Evolutionary conservation across 768 basidiomycete genomes (phyloP), one percentile per base, ranked within the genome.

Genomic region (Amanita rimosa): DNA sequence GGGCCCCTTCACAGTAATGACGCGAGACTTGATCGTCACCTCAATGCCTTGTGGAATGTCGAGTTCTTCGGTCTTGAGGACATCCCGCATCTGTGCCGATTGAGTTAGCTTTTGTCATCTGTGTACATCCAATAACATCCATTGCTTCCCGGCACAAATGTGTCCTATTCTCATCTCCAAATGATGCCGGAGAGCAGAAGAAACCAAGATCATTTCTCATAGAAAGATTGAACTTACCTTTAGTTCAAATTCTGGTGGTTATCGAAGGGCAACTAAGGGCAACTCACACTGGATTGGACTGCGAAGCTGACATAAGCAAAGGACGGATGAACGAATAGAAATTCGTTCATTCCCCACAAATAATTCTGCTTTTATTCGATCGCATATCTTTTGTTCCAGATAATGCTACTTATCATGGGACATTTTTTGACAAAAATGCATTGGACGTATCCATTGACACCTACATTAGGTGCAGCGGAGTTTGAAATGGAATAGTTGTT

Each of bases 41-140:
- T 83, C 79, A 60, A 99, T 83, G 59, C 78, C 81, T 61, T 85
- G 82, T 51, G 92, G 92, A 58, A 95, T 79, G 37, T 80, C 78
- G 70, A 94, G 82, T 67, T 89, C 89, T 85, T 95, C 92, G 49
- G 85, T 91, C 74, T 88, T 77, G 74, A 88, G 79, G 63, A 92
- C 76, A 80, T 91, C 88, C 70, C 85, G 85, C 89, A 92, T 92
- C 86, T 91, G 61, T 36, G 54, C 58, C 54, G 57, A 52, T 50
- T 48, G 57, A 69, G 69, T 70, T 58, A 56, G 48, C 37, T 34
- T 36, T 45, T 43, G 53, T 49, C 59, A 62, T 62, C 64, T 69
- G 71, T 62, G 72, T 60, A 59, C 46, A 27, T 35, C 22, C 29
- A 8, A 47, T 24, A 35, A 57, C 65, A 73, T 73, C 72, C 72